Base-by-base conservation (phyloP, 345 rosid species). In the Lepidium sativum region DNA sequence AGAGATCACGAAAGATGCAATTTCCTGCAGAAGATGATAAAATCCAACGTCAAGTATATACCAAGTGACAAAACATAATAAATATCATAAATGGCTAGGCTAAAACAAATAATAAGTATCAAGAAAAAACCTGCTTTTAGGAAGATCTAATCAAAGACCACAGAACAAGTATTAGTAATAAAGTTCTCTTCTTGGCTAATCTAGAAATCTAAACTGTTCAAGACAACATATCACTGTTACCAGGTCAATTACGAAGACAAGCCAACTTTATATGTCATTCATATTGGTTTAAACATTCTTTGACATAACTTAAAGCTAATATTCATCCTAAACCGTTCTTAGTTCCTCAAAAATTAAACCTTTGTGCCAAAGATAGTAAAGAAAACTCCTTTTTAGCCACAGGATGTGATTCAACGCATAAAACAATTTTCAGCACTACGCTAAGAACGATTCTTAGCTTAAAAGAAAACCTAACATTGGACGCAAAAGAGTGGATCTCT, bases 351-450 rank as follows among this genome's bases (percentile, higher is more conserved):
- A 70, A 58, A 16, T 37, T 6, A 33, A 42, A 42, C 54, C 74
- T 20, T 34, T 51, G 3, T 32, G 3, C 52, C 31, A 32, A 29
- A 38, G 4, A 35, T 40, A 48, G 2, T 15, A 51, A 61, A 50
- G 60, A 54, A 69, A 32, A n/a, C 67, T 50, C 47, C 38, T 61
- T 60, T 51, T 9, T n/a, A 68, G 31, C 21, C 48, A 56, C 37
- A 56, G 9, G 29, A 41, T 32, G 12, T n/a, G 17, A 39, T 15
- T 29, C 12, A 54, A 10, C 5, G 17, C 25, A 20, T 8, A 27
- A 45, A 59, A 23, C 47, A 25, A 29, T 39, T 6, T 17, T n/a
- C 42, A 48, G 11, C 25, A 15, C 25, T 31, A 48, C 2, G 32
- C 32, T 37, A 48, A 68, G 59, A 49, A 7, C 50, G 58, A 54